Evolutionary conservation across 208 protist genomes (phyloP).

Genomic region (Plasmodiophora brassicae): DNA sequence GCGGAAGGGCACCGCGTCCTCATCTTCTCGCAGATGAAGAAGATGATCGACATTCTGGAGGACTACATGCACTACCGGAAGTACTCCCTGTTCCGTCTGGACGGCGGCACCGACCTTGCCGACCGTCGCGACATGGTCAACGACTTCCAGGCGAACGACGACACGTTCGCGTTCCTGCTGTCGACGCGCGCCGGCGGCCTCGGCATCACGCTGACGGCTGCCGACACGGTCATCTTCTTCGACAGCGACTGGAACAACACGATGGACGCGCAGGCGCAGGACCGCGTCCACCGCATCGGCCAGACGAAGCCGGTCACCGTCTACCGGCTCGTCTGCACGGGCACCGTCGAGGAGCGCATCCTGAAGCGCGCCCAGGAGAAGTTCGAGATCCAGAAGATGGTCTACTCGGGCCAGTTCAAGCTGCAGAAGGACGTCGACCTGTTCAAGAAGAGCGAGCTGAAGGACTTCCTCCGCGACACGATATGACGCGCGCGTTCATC

Average conservation of each 20-base stretch:
- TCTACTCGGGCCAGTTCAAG: slow-evolving; percentile 42
- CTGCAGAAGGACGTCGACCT: slow-evolving; percentile 9
- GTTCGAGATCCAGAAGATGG: slow-evolving; percentile 47
- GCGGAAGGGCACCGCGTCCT: slow-evolving; percentile 76
- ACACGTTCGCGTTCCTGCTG: slow-evolving; percentile 56
- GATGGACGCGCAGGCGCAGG: slow-evolving; percentile 56
- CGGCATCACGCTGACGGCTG: slow-evolving; percentile 59
- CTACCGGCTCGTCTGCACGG: slow-evolving; percentile 52
- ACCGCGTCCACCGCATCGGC: slow-evolving; percentile 57
- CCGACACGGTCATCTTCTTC: slow-evolving; percentile 62
- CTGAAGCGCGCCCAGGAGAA: slow-evolving; percentile 55
- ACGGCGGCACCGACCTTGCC: slow-evolving; percentile 34
- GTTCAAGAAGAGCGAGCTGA: slow-evolving; percentile 36
- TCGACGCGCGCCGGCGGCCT: slow-evolving; percentile 56
- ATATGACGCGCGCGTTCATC: too few relatives aligned
- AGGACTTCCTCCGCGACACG: slow-evolving; percentile 12
- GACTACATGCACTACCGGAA: slow-evolving; percentile 42
- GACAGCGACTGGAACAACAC: slow-evolving; percentile 62
- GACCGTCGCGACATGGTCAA: slow-evolving; percentile 43
- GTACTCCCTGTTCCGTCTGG: slow-evolving; percentile 42
- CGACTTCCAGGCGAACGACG: slow-evolving; percentile 34
- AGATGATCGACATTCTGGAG: slow-evolving; percentile 56
- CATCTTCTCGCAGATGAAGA: slow-evolving; percentile 96
- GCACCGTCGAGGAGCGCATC: slow-evolving; percentile 59
- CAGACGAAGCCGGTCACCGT: slow-evolving; percentile 58